phyloP scores from a whole-genome alignment of 2,329 filamentous ascomycete genomes.

The Colletotrichum falcatum region DNA sequence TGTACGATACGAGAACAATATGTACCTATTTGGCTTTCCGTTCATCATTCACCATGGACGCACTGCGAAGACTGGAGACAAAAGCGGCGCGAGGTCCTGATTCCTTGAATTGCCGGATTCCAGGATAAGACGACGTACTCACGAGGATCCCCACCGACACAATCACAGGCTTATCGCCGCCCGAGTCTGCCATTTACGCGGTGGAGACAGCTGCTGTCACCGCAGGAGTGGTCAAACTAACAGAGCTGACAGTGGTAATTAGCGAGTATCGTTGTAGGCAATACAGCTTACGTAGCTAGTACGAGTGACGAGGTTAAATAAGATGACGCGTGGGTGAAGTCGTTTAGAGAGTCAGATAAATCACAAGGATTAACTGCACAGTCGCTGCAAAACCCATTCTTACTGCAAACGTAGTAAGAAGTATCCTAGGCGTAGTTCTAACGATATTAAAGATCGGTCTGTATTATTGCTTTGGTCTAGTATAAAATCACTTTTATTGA shows the following conservation, averaged over 20 bases:
- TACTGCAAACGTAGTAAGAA: conserved; percentile 16
- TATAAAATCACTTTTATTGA: not conserved
- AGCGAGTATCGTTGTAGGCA: not conserved
- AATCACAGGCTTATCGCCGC: not conserved
- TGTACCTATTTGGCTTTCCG: no score
- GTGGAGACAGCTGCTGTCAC: not conserved
- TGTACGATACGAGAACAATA: no score
- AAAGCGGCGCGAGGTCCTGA: no score
- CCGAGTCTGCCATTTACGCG: not conserved
- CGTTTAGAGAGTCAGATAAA: not conserved
- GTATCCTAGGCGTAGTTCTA: not conserved
- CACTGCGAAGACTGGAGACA: no score
- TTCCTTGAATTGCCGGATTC: no score
- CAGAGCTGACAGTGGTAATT: not conserved
- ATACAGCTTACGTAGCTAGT: not conserved
- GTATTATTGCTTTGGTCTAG: not conserved
- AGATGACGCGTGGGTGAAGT: not conserved
- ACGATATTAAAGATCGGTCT: not conserved
- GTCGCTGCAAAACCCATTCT: conserved; percentile 7
- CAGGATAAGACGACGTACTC: no score
- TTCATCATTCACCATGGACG: no score
- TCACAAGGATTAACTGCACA: conserved; percentile 6
- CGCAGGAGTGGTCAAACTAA: not conserved
- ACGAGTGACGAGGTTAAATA: not conserved
- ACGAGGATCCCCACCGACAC: no score